These are phyloP conservation scores for Fusarium concolor DNA, from an alignment of 2,329 filamentous ascomycete species.

Conservation along the genomic window DNA sequence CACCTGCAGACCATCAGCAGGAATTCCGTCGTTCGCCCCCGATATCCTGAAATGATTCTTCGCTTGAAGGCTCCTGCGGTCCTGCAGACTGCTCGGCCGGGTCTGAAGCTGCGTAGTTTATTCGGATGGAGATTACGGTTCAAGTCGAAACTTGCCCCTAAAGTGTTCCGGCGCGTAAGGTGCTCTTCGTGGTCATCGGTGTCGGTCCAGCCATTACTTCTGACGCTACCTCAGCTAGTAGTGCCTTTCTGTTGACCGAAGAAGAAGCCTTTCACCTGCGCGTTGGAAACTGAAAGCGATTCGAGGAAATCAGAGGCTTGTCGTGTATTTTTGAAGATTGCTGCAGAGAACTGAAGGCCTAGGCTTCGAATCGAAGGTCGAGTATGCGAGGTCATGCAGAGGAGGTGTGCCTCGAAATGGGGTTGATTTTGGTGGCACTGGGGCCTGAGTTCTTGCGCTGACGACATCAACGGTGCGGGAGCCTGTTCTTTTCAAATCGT, in stretches of 20 bases:
- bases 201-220: rapidly evolving
- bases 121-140: not conserved
- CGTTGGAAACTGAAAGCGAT: not conserved
- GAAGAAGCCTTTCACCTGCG: not conserved
- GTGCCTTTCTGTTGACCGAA: not conserved
- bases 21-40: too few relatives aligned
- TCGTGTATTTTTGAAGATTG: not conserved
- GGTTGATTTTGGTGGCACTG: not conserved
- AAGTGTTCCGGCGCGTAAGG: not conserved
- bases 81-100: too few relatives aligned
- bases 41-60: too few relatives aligned
- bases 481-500: not conserved
- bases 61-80: rapidly evolving
- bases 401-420: not conserved
- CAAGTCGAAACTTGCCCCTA: not conserved
- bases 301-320: not conserved
- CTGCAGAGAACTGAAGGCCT: not conserved
- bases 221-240: rapidly evolving
- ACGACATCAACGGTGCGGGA: not conserved
- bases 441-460: not conserved
- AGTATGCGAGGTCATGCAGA: rapidly evolving
- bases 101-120: not conserved
- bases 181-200: rapidly evolving
- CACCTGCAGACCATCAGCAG: too few relatives aligned
- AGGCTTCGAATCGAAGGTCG: rapidly evolving